Conservation (phyloP, 2,329 filamentous ascomycete genomes). For the Calonectria multiphialidica region DNA sequence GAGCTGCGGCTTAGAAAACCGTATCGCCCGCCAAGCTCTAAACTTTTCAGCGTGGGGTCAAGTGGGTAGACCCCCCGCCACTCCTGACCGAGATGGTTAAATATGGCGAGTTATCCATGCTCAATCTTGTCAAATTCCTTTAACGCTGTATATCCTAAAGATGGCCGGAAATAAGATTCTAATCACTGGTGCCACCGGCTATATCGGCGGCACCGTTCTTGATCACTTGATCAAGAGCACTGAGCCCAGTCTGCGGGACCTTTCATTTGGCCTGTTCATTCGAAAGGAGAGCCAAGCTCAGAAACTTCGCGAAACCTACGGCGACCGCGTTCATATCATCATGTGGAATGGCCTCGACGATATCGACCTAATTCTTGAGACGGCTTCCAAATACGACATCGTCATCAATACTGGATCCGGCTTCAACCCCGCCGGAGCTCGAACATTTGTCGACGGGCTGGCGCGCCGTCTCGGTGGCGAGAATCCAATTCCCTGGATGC, state of each 20-base stretch:
- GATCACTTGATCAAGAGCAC: slow-evolving; percentile 10
- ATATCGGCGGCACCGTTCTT: slow-evolving; percentile 23
- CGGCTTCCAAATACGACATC: slow-evolving; percentile 17
- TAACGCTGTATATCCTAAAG: not conserved
- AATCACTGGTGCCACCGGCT: slow-evolving; percentile 19
- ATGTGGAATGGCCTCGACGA: slow-evolving; percentile 16
- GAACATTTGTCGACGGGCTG: slow-evolving; percentile 13
- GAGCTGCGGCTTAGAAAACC: not conserved
- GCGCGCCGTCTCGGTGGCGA: slow-evolving; percentile 7
- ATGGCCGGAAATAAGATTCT: slow-evolving; percentile 17
- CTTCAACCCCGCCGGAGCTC: slow-evolving; percentile 9
- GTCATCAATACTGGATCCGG: slow-evolving; percentile 18
- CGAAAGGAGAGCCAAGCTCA: not conserved
- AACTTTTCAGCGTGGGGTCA: not conserved
- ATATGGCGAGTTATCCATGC: not conserved
- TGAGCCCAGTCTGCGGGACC: not conserved
- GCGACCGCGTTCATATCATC: slow-evolving; percentile 18
- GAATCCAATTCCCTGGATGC: slow-evolving; percentile 1
- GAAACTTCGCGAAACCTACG: slow-evolving; percentile 6
- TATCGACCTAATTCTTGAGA: slow-evolving; percentile 13
- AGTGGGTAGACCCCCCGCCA: not conserved
- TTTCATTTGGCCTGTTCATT: slow-evolving; percentile 10
- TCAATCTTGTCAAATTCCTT: not conserved
- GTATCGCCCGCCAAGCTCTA: not conserved
- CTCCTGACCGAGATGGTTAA: not conserved